Evolutionary conservation across 2,329 filamentous ascomycete genomes (phyloP), one percentile per base, ranked within the genome.

Genomic region (Aspergillus flavus): DNA sequence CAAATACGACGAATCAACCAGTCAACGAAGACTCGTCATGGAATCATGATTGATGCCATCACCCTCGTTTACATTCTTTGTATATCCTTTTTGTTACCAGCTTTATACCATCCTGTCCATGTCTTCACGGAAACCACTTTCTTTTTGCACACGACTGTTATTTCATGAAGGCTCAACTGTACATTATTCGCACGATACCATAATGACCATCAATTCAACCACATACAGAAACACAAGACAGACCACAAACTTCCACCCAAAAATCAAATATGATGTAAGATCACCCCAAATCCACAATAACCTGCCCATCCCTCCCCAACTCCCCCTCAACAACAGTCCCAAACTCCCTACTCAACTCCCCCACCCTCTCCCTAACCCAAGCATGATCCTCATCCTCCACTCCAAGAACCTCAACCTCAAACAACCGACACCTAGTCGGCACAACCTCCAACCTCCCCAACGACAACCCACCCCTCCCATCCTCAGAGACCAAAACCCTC

Each of bases 361-460:
- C 60, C 21, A 80, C 68, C 53, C 67, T 77, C 57, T 66, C 58
- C 46, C 65, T 61, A 11, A 77, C 71, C 73, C 73, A 79, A 6
- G 57, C 58, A 71, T 75, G 73, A 66, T 79, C 77, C 7, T 53
- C 23, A 68, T 79, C 76, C 2, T 58, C 54, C 6, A 14, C 16
- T n/a, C 69, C 57, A 32, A 80, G 62, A 62, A 77, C 61, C 56
- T 70, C 69, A 10, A 72, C 75, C 61, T 72, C 70, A 62, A 78
- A 80, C n/a, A 58, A 46, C 26, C 73, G 66, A 65, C 78, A 73
- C 11, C 71, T 63, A 16, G 74, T 78, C n/a, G 77, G 78, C 46
- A 75, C 78, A 12, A 79, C 68, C 62, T 78, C 75, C 61, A 79
- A 63, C 57, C 65, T 69, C 46, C 71, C 65, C 26, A 74, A n/a